Conservation (phyloP, 139 green algal species). For the Nannochloris sp. region DNA sequence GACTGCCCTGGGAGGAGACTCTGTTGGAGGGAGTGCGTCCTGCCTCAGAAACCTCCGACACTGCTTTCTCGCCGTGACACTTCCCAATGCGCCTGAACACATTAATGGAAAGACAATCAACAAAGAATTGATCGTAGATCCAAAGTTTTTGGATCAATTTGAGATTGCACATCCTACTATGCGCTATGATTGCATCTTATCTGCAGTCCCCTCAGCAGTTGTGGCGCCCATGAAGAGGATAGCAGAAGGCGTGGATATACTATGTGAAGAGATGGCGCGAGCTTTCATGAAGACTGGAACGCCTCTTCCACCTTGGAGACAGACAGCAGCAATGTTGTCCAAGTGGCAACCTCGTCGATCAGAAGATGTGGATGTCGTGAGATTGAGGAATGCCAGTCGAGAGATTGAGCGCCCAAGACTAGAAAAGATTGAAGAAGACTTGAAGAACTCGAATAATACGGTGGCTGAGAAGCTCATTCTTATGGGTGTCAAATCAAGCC, state of each 20-base stretch:
- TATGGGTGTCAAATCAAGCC: conserved; percentile 11
- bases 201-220: conserved; percentile 22
- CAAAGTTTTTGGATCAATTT: conserved; percentile 51
- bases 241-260: conserved; percentile 26
- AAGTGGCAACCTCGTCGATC: conserved; percentile 50
- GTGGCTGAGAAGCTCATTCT: conserved; percentile 22
- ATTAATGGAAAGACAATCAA: background rate
- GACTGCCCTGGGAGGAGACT: conserved; percentile 32
- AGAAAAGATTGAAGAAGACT: no score
- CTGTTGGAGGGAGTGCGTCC: conserved; percentile 23
- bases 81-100: background rate
- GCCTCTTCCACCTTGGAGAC: conserved; percentile 47
- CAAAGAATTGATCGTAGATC: conserved; percentile 33
- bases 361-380: conserved; percentile 23
- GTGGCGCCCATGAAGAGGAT: conserved; percentile 23
- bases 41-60: conserved; percentile 60
- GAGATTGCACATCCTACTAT: conserved; percentile 40
- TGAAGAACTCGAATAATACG: conserved; percentile 8
- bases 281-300: conserved; percentile 30
- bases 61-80: conserved; percentile 39
- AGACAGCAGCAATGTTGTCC: conserved; percentile 35
- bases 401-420: no score
- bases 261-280: conserved; percentile 39
- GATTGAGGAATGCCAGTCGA: no score
- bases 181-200: conserved; percentile 33